These are phyloP conservation scores for Kernera saxatilis DNA, from an alignment of 345 rosid genomes.

Conservation along the genomic window DNA sequence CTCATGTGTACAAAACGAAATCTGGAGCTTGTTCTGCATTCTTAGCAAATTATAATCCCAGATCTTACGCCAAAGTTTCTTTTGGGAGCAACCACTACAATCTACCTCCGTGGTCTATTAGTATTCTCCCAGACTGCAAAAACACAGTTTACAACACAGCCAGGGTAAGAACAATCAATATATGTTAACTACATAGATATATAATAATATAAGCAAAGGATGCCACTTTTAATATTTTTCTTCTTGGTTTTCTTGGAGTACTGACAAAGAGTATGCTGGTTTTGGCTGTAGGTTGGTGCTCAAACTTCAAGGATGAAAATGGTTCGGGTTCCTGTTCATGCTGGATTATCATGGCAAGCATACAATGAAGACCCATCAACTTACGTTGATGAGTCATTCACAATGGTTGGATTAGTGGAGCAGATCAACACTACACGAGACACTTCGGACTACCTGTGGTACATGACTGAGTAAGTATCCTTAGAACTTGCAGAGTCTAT, in stretches of 20 bases:
- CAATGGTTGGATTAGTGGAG: constrained; percentile 82
- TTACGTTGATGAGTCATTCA: constrained; percentile 64
- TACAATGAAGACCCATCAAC: constrained; percentile 67
- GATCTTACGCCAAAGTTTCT: constrained; percentile 63
- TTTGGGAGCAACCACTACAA: constrained; percentile 76
- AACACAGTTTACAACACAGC: constrained; percentile 98
- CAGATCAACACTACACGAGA: constrained; percentile 96
- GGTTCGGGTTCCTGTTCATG: constrained; percentile 69
- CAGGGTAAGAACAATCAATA: constrained; percentile 47
- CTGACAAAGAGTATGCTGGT: neutral
- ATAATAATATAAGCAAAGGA: neutral
- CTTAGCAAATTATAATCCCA: constrained; percentile 74
- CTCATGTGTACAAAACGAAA: constrained; percentile 73
- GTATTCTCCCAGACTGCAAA: constrained; percentile 98
- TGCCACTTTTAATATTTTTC: neutral
- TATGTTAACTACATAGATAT: neutral
- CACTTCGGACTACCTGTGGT: constrained; percentile 89
- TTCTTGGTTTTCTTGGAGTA: constrained; percentile 1
- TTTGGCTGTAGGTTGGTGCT: constrained; percentile 64
- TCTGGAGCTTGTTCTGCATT: constrained; percentile 93
- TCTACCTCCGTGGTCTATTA: constrained; percentile 98
- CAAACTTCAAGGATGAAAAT: constrained; percentile 86
- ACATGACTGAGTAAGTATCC: constrained; percentile 86
- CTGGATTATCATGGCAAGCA: constrained; percentile 94
- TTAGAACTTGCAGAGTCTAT: neutral